These are phyloP conservation scores for Suillus subluteus DNA, from an alignment of 768 basidiomycete species.

Conservation along the genomic window DNA sequence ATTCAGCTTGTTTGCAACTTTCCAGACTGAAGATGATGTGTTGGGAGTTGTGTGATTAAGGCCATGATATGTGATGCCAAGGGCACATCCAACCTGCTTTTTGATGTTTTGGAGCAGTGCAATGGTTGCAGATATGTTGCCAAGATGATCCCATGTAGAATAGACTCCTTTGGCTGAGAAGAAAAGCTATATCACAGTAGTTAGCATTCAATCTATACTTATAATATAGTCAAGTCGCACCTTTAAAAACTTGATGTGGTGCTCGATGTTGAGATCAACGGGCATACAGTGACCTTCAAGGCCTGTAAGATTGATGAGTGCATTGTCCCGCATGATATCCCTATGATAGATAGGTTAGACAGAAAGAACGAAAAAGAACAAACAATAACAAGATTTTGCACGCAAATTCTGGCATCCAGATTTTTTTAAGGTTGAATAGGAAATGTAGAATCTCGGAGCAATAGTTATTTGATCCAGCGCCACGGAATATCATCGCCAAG, in stretches of 20 bases:
- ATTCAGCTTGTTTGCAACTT: slow-evolving; percentile 15
- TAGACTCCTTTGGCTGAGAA: slow-evolving; percentile 36
- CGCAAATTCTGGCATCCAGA: slow-evolving; percentile 39
- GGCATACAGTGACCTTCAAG: slow-evolving; percentile 38
- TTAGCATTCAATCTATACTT: too few species aligned
- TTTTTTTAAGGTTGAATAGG: slow-evolving; percentile 25
- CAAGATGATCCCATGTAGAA: slow-evolving; percentile 35
- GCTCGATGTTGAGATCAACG: slow-evolving; percentile 43
- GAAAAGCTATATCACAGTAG: slow-evolving; percentile 14
- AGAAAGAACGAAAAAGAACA: too few species aligned
- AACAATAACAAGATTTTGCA: slow-evolving; percentile 11
- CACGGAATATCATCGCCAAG: slow-evolving; percentile 22
- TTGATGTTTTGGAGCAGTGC: slow-evolving; percentile 33
- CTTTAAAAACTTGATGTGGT: slow-evolving; percentile 39
- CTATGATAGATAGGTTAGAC: slow-evolving; percentile 9
- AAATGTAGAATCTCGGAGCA: slow-evolving; percentile 22
- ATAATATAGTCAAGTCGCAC: slow-evolving; percentile 5
- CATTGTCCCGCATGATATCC: slow-evolving; percentile 40
- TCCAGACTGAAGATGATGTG: slow-evolving; percentile 22
- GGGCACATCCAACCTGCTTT: slow-evolving; percentile 27
- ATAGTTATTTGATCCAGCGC: slow-evolving; percentile 27
- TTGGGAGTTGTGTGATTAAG: slow-evolving; percentile 28
- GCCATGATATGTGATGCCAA: slow-evolving; percentile 30
- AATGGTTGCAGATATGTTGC: slow-evolving; percentile 35
- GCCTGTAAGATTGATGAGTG: slow-evolving; percentile 38